Evolutionary conservation across 2,329 filamentous ascomycete genomes (phyloP).

Genomic region (Corniculantispora saksenae): DNA sequence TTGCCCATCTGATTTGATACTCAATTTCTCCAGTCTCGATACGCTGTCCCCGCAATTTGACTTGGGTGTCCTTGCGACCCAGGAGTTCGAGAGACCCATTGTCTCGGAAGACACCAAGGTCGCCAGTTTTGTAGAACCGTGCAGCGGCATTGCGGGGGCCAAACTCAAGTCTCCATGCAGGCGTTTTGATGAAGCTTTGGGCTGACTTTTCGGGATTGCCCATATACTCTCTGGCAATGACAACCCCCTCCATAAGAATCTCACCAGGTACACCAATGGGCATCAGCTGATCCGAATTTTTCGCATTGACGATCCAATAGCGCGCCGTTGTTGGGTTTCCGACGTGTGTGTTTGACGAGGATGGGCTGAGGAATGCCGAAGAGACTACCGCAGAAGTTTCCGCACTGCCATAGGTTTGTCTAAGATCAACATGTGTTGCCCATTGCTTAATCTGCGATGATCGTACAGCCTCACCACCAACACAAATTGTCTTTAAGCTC

Average conservation of each 20-base stretch:
- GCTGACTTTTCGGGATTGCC: slow-evolving; percentile 12
- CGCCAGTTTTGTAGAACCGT: slow-evolving; percentile 18
- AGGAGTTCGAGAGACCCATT: slow-evolving; percentile 16
- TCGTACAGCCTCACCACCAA: slow-evolving; percentile 20
- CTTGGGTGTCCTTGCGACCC: slow-evolving; percentile 11
- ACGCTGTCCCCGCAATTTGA: slow-evolving; percentile 12
- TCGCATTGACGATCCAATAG: slow-evolving; percentile 18
- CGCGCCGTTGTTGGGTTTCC: slow-evolving; percentile 13
- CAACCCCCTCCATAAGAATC: slow-evolving; percentile 19
- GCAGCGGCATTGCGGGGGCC: slow-evolving; percentile 1
- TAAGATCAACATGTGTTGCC: slow-evolving; percentile 18
- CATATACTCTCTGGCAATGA: slow-evolving; percentile 19
- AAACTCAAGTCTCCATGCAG: neutral
- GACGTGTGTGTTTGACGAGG: neutral
- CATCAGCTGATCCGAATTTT: slow-evolving; percentile 10
- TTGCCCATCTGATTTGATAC: slow-evolving; percentile 12
- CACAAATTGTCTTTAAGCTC: slow-evolving; percentile 15
- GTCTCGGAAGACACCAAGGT: neutral
- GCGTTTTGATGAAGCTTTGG: neutral
- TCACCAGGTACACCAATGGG: slow-evolving; percentile 19
- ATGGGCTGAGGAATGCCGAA: neutral
- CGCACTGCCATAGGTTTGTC: slow-evolving; percentile 19
- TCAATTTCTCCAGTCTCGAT: slow-evolving; percentile 21
- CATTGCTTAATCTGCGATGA: slow-evolving; percentile 19
- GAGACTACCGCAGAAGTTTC: slow-evolving; percentile 17